Conservation (phyloP, 106 monocot species). For the Alisma plantagoaquatica region DNA sequence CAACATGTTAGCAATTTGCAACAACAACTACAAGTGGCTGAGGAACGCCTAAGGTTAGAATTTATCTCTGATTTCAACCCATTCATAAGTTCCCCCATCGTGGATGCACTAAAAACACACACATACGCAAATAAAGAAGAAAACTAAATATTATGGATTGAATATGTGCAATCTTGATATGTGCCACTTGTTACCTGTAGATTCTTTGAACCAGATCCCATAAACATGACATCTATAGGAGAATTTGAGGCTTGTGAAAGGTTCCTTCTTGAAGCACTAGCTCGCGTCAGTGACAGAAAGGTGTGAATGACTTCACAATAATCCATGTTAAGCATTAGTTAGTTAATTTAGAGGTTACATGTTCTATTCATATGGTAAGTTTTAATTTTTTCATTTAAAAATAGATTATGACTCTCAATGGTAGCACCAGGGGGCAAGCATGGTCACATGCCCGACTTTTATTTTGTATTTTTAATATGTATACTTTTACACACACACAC, state of each 20-base stretch:
- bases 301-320: no score
- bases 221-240: constrained; percentile 19
- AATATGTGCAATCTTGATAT: neutral
- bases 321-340: no score
- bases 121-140: neutral
- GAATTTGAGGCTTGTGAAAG: constrained; percentile 53
- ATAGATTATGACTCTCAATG: neutral
- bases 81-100: no score
- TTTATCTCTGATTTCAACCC: no score
- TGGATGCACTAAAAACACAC: no score
- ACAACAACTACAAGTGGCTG: constrained; percentile 39
- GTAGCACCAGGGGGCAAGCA: neutral
- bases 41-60: constrained; percentile 42
- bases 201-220: constrained; percentile 41
- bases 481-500: neutral
- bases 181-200: constrained; percentile 19
- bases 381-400: no score
- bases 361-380: no score
- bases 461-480: neutral
- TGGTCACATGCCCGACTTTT: neutral
- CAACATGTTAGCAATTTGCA: constrained; percentile 45
- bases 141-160: neutral
- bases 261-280: constrained; percentile 39
- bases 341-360: neutral
- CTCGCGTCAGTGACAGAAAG: constrained; percentile 35